These are phyloP conservation scores for Fusarium luffae DNA, from an alignment of 2,329 filamentous ascomycete species.

Conservation along the genomic window DNA sequence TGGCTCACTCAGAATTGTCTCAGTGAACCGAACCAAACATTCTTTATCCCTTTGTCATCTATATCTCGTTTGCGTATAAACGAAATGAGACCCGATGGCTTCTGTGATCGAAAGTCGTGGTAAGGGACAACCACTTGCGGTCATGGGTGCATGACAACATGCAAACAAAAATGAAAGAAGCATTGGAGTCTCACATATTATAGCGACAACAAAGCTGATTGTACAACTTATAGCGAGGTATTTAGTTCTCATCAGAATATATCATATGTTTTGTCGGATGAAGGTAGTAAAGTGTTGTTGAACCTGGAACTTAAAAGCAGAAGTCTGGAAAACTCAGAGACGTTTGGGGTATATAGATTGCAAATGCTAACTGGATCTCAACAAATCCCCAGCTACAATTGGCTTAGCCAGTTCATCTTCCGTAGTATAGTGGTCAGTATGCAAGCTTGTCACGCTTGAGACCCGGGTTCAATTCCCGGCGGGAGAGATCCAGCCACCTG, in stretches of 20 bases:
- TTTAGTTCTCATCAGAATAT: not conserved
- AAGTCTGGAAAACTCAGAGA: fast-evolving
- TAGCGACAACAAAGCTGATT: not conserved
- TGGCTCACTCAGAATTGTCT: not conserved
- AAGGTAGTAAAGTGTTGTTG: not conserved
- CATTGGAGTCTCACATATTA: not conserved
- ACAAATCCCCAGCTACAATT: not conserved
- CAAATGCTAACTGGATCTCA: not conserved
- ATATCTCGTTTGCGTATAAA: not conserved
- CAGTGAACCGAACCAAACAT: not conserved
- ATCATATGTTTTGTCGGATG: fast-evolving
- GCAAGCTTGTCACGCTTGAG: constrained; percentile 32
- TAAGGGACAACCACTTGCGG: not conserved
- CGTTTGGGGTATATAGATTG: fast-evolving
- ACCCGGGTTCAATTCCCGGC: constrained; percentile 28
- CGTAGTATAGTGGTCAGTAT: constrained; percentile 32
- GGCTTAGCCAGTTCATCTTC: constrained; percentile 4
- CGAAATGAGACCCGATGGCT: not conserved
- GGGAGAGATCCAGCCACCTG: constrained; percentile 29
- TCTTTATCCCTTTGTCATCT: not conserved
- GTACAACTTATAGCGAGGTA: fast-evolving
- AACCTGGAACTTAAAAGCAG: fast-evolving
- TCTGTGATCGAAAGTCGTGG: not conserved
- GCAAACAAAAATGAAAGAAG: not conserved
- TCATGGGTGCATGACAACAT: not conserved